Percentiles rank a stretch among this genome's conserved stretches.
Evolutionary conservation across 371 early-diverging fungal species (phyloP).

Genomic region (Mortierella sp.): DNA sequence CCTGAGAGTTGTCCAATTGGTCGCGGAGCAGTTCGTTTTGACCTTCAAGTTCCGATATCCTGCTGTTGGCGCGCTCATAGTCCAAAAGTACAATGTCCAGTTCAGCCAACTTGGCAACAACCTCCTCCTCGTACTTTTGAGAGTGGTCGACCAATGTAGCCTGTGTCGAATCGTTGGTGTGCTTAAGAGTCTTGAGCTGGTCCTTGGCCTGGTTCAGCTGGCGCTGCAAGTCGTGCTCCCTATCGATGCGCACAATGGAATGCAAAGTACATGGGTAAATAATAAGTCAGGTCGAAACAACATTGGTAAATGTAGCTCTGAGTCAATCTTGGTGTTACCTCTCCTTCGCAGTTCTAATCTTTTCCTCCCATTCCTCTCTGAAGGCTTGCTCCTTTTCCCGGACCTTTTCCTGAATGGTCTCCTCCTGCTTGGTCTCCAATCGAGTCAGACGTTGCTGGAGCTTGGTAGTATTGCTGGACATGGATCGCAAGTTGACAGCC

Average conservation of each 20-base stretch:
- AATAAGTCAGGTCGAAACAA: neutral
- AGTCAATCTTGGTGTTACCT: slow-evolving; percentile 60
- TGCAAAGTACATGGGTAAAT: neutral
- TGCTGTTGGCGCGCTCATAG: slow-evolving; percentile 84
- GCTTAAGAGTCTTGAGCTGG: slow-evolving; percentile 76
- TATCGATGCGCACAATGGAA: slow-evolving; percentile 26
- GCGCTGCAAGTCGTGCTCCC: slow-evolving; percentile 87
- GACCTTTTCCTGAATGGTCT: slow-evolving; percentile 58
- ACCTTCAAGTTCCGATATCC: slow-evolving; percentile 77
- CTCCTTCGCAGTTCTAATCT: slow-evolving; percentile 85
- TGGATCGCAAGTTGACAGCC: slow-evolving; percentile 54
- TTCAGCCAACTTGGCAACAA: slow-evolving; percentile 88
- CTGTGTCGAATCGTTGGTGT: slow-evolving; percentile 83
- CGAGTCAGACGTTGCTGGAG: slow-evolving; percentile 70
- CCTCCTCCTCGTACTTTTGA: slow-evolving; percentile 86
- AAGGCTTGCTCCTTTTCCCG: slow-evolving; percentile 55
- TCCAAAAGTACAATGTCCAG: slow-evolving; percentile 89
- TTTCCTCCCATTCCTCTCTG: slow-evolving; percentile 65
- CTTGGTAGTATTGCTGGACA: slow-evolving; percentile 65
- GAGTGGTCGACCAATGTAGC: slow-evolving; percentile 79
- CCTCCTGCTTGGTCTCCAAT: slow-evolving; percentile 60
- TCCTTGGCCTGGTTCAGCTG: slow-evolving; percentile 87
- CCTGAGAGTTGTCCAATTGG: slow-evolving; percentile 44
- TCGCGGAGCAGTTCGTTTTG: slow-evolving; percentile 68
- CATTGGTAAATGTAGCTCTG: neutral